Conservation (phyloP, 805 yeast species). For the Hagleromyces aurorensis region DNA sequence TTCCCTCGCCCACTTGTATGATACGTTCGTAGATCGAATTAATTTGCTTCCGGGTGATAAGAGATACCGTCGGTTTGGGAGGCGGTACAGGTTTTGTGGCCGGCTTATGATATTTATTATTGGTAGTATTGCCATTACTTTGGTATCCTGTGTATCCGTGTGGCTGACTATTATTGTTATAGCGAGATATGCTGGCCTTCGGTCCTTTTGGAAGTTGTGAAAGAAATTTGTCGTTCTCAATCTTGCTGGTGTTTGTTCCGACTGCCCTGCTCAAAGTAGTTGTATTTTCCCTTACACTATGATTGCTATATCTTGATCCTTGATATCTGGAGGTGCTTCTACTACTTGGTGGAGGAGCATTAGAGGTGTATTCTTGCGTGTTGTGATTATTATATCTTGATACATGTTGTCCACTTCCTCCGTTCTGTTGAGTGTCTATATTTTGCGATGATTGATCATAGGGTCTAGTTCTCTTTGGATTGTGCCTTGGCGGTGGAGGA, state of each 20-base stretch:
- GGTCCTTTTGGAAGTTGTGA: conserved; percentile 24
- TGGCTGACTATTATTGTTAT: conserved; percentile 3
- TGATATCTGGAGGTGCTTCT: conserved; percentile 13
- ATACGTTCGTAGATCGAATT: conserved; percentile 51
- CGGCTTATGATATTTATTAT: neutral
- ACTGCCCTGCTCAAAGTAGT: conserved; percentile 1
- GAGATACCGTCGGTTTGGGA: conserved; percentile 4
- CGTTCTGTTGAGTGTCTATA: conserved; percentile 4
- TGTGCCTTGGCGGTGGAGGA: conserved; percentile 13
- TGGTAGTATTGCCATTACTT: conserved; percentile 5
- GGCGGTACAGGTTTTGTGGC: conserved; percentile 3
- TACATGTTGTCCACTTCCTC: too few species aligned
- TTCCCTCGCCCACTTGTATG: conserved; percentile 96
- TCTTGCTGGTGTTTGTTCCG: conserved; percentile 1
- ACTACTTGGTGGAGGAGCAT: too few species aligned
- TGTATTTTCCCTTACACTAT: neutral
- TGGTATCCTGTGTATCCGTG: too few species aligned
- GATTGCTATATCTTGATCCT: conserved; percentile 14
- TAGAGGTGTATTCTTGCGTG: too few species aligned
- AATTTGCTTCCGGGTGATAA: conserved; percentile 12
- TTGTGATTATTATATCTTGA: too few species aligned
- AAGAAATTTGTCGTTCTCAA: conserved; percentile 9
- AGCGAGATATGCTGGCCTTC: conserved; percentile 11
- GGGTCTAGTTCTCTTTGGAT: conserved; percentile 13
- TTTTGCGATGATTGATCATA: conserved; percentile 5